These are phyloP conservation scores for Schizosaccharomyces pombe DNA, from an alignment of 805 yeast species.

Conservation along the genomic window DNA sequence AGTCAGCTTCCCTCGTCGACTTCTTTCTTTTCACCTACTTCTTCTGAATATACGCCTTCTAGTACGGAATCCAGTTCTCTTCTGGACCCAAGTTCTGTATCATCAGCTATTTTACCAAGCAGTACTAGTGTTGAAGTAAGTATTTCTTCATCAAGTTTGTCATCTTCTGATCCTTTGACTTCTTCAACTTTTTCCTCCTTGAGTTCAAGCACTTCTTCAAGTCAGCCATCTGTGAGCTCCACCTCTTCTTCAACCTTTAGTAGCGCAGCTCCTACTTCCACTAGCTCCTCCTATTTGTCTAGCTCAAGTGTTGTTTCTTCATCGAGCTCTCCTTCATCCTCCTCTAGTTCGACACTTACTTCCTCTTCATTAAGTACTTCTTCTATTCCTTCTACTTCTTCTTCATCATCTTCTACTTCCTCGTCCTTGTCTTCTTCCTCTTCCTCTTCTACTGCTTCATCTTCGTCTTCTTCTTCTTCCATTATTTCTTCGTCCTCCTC, in stretches of 20 bases:
- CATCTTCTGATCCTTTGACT: no score
- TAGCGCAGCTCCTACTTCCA: not conserved
- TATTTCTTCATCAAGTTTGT: no score
- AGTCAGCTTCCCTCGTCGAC: no score
- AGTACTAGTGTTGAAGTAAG: no score
- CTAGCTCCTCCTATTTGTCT: not conserved
- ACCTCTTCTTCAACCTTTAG: not conserved
- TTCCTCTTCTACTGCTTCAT: not conserved
- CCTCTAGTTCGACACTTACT: not conserved
- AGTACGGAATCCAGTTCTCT: no score
- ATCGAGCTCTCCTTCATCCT: not conserved
- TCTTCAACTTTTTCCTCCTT: no score
- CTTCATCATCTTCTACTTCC: slow-evolving; percentile 7
- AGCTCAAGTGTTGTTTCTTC: not conserved
- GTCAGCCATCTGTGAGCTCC: no score
- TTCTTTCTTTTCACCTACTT: no score
- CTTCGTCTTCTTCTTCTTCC: not conserved
- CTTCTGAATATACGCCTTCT: no score
- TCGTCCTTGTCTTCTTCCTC: slow-evolving; percentile 3
- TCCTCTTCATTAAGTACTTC: not conserved
- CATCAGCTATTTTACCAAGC: no score
- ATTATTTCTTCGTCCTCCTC: not conserved
- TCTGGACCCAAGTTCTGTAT: no score
- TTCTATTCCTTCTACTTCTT: not conserved
- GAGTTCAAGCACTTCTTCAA: no score